Base-by-base conservation (phyloP, 2,329 filamentous ascomycete genomes). In the Colletotrichum sp. region DNA sequence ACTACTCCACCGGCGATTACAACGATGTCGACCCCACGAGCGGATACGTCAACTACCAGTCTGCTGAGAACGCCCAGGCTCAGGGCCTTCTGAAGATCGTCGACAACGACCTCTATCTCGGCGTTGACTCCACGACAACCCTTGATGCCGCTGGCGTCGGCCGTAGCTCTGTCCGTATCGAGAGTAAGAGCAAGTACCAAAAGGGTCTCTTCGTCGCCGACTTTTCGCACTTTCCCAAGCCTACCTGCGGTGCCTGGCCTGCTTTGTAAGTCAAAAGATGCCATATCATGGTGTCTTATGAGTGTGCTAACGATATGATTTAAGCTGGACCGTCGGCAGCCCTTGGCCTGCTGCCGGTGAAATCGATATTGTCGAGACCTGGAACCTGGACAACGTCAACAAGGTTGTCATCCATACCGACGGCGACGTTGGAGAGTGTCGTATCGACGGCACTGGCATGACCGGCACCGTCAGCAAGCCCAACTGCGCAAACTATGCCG, bases 201-300 rank as follows among this genome's bases (percentile, higher is more conserved):
- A 88, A 92, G 73, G 94, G 93, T 30, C 90, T 95, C 32, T 90
- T 95, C 80, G 91, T 96, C 59, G 87, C 93, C 60, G 92, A 95
- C 80, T 90, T 95, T 78, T 87, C 86, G 16, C 93, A 95, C 80
- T 92, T 96, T 85, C 94, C 94, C 34, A 87, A 86, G 71, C 88
- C 89, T 12, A 86, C 88, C 59, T 95, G 94, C 79, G 94, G 94
- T 67, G 88, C 90, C 9, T 96, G 94, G 94, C 94, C 94, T 6
- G 93, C 93, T 85, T 88, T 93, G 88, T 91, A 85, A 84, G 85
- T 52, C n/a, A 79, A 9, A 5, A 5, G 7, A 13, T 9, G 2
- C 6, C 16, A n/a, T 9, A 9, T 15, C 3, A 8, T 13, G 6
- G 9, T 63, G 72, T 1, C n/a, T 21, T 28, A 2, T 24, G 10